phyloP scores from a whole-genome alignment of 2,329 filamentous ascomycete genomes.

The Pezicula rhizophila region DNA sequence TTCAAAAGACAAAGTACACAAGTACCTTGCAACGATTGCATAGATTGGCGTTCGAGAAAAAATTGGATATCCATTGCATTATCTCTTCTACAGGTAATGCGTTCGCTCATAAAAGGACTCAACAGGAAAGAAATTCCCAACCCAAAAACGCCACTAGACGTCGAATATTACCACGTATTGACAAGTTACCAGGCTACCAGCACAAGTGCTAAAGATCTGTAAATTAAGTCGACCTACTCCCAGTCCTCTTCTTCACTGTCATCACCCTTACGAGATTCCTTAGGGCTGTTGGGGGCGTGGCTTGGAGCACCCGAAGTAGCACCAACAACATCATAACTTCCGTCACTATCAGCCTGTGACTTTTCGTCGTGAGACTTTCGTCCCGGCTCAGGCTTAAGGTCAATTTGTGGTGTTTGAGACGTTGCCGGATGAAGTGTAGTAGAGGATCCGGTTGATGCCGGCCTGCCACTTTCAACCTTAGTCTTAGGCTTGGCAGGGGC shows the following conservation, averaged over 20 bases:
- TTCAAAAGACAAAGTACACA: not conserved
- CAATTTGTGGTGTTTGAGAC: slow-evolving; percentile 27
- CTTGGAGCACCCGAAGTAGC: slow-evolving; percentile 70
- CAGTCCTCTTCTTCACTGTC: slow-evolving; percentile 72
- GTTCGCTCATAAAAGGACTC: not conserved
- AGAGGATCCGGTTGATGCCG: slow-evolving; percentile 48
- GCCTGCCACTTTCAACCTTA: slow-evolving; percentile 33
- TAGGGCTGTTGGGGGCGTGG: slow-evolving; percentile 65
- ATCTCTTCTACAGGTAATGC: slow-evolving; percentile 6
- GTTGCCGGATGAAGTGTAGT: slow-evolving; percentile 52
- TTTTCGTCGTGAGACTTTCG: slow-evolving; percentile 82
- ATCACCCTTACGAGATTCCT: slow-evolving; percentile 47
- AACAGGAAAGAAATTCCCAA: slow-evolving; percentile 7
- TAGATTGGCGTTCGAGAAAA: slow-evolving; percentile 10
- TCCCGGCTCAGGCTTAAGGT: slow-evolving; percentile 56
- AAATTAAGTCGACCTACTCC: slow-evolving; percentile 47
- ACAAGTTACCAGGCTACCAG: not conserved
- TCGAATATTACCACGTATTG: not conserved
- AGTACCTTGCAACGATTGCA: slow-evolving; percentile 4
- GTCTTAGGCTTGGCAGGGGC: slow-evolving; percentile 29
- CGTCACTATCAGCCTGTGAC: slow-evolving; percentile 87
- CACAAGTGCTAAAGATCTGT: not conserved
- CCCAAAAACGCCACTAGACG: slow-evolving; percentile 10
- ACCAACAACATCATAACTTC: slow-evolving; percentile 90
- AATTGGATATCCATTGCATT: slow-evolving; percentile 17